Conservation (phyloP, 2,329 filamentous ascomycete genomes). For the Capronia americana region DNA sequence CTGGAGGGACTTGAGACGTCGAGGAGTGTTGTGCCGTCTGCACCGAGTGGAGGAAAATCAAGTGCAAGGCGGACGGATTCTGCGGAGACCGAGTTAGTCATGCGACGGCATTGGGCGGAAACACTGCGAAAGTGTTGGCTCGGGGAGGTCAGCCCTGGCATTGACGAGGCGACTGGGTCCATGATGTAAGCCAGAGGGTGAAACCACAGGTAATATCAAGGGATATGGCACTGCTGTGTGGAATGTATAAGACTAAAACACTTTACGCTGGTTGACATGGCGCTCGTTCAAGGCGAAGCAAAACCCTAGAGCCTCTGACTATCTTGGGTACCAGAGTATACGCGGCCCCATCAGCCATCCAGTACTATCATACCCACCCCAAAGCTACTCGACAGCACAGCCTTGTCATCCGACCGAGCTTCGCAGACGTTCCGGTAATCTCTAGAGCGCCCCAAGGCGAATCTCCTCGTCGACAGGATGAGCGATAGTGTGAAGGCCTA, state of each 20-base stretch:
- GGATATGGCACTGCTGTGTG: neutral
- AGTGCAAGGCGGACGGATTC: constrained; percentile 11
- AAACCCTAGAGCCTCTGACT: neutral
- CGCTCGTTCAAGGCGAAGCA: constrained; percentile 4
- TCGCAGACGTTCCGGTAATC: constrained; percentile 1
- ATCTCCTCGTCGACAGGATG: neutral
- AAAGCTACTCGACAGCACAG: constrained; percentile 14
- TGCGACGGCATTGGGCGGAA: neutral
- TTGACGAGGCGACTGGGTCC: neutral
- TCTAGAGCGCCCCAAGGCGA: neutral
- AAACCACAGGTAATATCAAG: neutral
- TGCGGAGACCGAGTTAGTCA: constrained; percentile 8
- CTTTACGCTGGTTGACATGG: neutral
- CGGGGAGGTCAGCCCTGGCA: neutral
- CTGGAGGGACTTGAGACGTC: neutral
- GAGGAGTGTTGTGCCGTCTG: neutral
- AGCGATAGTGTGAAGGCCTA: constrained; percentile 40
- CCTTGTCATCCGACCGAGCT: constrained; percentile 9
- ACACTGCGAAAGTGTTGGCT: neutral
- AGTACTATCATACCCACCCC: constrained; percentile 2
- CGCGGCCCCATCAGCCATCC: neutral
- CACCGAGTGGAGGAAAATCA: neutral
- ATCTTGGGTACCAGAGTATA: constrained; percentile 3
- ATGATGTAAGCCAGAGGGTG: constrained; percentile 7
- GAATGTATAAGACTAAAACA: constrained; percentile 2